phyloP scores from a whole-genome alignment of 2,329 filamentous ascomycete genomes.

The Aspergillus novoparasiticus region DNA sequence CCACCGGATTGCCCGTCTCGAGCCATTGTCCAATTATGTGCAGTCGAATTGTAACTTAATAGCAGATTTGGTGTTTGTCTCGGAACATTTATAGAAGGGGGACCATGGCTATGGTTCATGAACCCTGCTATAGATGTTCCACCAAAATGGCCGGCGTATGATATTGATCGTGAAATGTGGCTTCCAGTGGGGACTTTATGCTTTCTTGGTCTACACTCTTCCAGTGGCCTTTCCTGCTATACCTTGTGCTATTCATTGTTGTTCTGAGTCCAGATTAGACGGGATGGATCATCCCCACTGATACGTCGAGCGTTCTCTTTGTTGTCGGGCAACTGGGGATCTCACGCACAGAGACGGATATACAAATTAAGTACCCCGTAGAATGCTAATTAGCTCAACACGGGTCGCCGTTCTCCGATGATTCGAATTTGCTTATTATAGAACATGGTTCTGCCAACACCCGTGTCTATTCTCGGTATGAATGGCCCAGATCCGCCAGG shows the following conservation, averaged over 20 bases:
- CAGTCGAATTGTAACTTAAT: not conserved
- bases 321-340: not conserved
- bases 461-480: not conserved
- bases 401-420: not conserved
- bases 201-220: not conserved
- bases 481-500: not conserved
- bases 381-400: too few relatives aligned
- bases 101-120: too few relatives aligned
- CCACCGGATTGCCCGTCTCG: not conserved
- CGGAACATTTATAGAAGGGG: not conserved
- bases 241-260: not conserved
- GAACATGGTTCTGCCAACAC: not conserved
- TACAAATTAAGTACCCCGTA: not conserved
- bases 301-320: not conserved
- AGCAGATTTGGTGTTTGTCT: not conserved
- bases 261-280: not conserved
- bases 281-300: not conserved
- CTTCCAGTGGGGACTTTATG: not conserved
- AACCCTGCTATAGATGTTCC: too few relatives aligned
- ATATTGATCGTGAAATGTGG: not conserved
- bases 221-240: fast-evolving
- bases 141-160: not conserved
- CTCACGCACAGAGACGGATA: not conserved
- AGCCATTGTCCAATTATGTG: not conserved
- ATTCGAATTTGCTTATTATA: not conserved